phyloP scores from a whole-genome alignment of 108 stramenopile genomes.

The Bacterosira constricta region DNA sequence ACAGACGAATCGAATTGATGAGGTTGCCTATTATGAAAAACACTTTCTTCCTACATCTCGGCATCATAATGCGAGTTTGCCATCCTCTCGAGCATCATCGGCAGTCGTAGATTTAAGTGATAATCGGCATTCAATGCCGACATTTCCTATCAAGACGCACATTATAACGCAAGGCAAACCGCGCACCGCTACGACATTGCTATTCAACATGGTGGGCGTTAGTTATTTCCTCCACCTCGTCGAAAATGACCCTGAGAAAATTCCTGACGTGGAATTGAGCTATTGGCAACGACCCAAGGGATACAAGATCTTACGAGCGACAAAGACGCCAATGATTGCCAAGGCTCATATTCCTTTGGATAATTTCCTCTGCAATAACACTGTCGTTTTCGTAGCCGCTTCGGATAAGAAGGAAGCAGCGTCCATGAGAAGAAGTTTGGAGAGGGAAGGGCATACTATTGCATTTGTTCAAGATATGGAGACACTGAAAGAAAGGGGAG shows the following conservation, averaged over 20 bases:
- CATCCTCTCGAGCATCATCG: not conserved
- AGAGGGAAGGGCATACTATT: constrained; percentile 26
- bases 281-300: constrained; percentile 11
- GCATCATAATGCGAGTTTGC: not conserved
- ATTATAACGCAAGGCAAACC: constrained; percentile 38
- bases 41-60: not conserved
- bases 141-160: constrained; percentile 24
- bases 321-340: constrained; percentile 2
- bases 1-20: not conserved
- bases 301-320: not conserved
- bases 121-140: not conserved
- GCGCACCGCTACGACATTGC: constrained; percentile 41
- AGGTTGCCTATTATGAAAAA: not conserved
- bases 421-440: not conserved
- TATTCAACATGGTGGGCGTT: constrained; percentile 44
- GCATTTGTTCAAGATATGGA: constrained; percentile 50
- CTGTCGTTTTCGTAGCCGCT: constrained; percentile 37
- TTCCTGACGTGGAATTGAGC: constrained; percentile 15
- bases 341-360: constrained; percentile 32
- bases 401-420: constrained; percentile 20
- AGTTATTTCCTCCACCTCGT: constrained; percentile 41
- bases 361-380: constrained; percentile 16
- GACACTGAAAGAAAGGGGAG: constrained; percentile 20
- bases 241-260: constrained; percentile 3
- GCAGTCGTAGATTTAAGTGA: not conserved